Base-by-base conservation (phyloP, 805 yeast species). In the Candida peoriensis region DNA sequence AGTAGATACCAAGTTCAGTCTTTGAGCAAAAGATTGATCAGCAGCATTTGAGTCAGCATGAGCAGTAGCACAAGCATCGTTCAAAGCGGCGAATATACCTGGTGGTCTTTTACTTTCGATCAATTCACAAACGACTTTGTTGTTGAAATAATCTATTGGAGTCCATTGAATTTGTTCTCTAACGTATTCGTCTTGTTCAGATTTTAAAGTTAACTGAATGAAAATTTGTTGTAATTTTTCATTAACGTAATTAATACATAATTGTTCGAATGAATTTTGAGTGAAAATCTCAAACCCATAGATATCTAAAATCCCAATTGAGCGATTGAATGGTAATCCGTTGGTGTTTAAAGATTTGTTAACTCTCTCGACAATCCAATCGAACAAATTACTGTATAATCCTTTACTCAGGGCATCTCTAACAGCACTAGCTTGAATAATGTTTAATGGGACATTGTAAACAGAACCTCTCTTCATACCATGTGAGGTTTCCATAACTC, bases 11-110 rank as follows among this genome's bases (percentile, higher is more conserved):
- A 85, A 71, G 47, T 87, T 84, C 52, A 93, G 70, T 61, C 97
- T 75, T 67, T 87, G 96, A 13, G 93, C 83, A 61, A 93, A 93
- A 1, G 94, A 85, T 63, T 88, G 96, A 60, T 93, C 99, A 2
- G 97, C 97, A 14, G 97, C 98, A 34, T 67, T 72, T 1, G 96
- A 82, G 55, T 93, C 97, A 4, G 98, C 99, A 57, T 93, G 98
- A 0, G 98, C 98, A 19, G 97, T 93, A 24, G 96, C 97, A 52
- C 88, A 81, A 1, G 97, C 90, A 66, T 93, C 98, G 61, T 90
- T 93, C 63, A 93, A 72, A 3, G 96, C 95, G 3, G 97, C 94
- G 66, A 93, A 89, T 28, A 93, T 72, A 40, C 98, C 98, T 1
- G 97, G 97, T 1, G 98, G 97, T 54, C 96, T 77, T 41, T 77